These are phyloP conservation scores for Asclepias syriaca DNA, from an alignment of 257 asterid genomes.

Conservation along the genomic window DNA sequence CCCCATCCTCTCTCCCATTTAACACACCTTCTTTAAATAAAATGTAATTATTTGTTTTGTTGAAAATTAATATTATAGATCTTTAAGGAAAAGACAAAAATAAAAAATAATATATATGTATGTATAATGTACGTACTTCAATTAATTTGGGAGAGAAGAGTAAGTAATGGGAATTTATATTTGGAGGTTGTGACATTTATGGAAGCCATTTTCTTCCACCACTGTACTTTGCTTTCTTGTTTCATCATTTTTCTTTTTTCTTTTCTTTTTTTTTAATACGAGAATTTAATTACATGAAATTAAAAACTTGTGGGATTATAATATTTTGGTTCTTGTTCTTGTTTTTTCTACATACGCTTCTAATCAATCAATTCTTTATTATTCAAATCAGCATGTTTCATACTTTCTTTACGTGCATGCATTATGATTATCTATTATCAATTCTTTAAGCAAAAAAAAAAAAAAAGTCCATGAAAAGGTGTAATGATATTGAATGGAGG, in stretches of 20 bases:
- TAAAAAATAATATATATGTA: background rate
- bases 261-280: background rate
- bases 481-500: background rate
- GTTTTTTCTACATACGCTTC: no score
- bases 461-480: background rate
- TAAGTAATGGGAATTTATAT: background rate
- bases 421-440: background rate
- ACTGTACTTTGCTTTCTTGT: background rate
- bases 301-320: background rate
- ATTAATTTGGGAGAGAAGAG: background rate
- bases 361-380: no score
- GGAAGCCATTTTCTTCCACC: background rate
- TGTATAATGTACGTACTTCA: background rate
- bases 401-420: background rate
- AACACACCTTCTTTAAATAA: no score
- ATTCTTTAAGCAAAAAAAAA: background rate
- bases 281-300: background rate
- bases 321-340: background rate
- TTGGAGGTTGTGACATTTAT: conserved; percentile 3
- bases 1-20: no score
- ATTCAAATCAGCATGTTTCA: background rate
- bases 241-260: background rate
- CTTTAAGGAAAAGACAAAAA: background rate
- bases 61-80: background rate
- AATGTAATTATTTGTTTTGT: no score